These are phyloP conservation scores for Xylaria multiplex DNA, from an alignment of 2,329 filamentous ascomycete species.

Conservation along the genomic window DNA sequence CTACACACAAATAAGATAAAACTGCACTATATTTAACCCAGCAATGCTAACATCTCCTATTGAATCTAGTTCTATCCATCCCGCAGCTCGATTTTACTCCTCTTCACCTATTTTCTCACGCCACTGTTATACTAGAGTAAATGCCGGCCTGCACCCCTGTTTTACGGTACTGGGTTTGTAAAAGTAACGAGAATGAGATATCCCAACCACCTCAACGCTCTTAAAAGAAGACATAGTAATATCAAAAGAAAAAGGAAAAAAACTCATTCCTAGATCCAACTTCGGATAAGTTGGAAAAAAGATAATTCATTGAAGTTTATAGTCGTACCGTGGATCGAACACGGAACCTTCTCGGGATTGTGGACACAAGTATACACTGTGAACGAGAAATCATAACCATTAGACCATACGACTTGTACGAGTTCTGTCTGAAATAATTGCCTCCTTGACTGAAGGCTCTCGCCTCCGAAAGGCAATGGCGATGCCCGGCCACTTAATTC, in stretches of 20 bases:
- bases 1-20: too few species aligned
- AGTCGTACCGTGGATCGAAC: slow-evolving; percentile 40
- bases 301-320: neutral
- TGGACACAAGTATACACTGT: slow-evolving; percentile 28
- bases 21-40: too few species aligned
- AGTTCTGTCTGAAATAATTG: neutral
- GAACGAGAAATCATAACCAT: slow-evolving; percentile 40
- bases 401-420: slow-evolving; percentile 34
- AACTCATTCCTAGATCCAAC: neutral
- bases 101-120: neutral
- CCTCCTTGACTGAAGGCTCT: neutral
- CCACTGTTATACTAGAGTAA: too few species aligned
- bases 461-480: neutral
- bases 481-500: neutral
- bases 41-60: too few species aligned
- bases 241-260: neutral
- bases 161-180: too few species aligned
- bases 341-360: slow-evolving; percentile 36
- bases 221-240: neutral
- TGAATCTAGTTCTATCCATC: too few species aligned
- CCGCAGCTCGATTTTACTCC: too few species aligned
- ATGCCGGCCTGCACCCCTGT: too few species aligned
- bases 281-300: neutral
- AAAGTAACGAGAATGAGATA: too few species aligned
- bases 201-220: too few species aligned